Evolutionary conservation across 805 yeast species (phyloP), one percentile per base, ranked within the genome.

Genomic region (Lipomyces sp.): DNA sequence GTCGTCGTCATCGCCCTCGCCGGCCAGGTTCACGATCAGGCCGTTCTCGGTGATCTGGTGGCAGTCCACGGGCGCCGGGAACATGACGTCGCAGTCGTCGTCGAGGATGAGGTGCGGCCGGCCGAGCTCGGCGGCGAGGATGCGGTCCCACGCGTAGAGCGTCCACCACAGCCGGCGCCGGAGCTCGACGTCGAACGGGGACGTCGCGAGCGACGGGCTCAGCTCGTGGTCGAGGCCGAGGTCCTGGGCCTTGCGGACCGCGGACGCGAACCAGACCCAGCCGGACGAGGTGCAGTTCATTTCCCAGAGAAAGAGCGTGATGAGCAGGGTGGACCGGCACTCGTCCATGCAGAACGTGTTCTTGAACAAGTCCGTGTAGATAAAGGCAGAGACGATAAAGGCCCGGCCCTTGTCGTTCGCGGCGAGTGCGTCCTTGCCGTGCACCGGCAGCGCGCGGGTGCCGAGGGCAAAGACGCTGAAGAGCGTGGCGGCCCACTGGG

Each of bases 401-500:
- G 29, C 47, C 28, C 49, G 55, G n/a, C 48, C 57, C 19, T 41
- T 32, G n/a, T 29, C 43, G 13, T 52, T 49, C 7, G 52, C 50
- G n/a, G 19, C 45, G 13, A 45, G 39, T 22, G 57, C 55, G 1
- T 38, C 38, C 16, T 31, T 43, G 19, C 58, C 62, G 31, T 51
- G 53, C 8, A 51, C 45, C 19, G 51, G 47, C 43, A 52, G 53
- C 21, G 49, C 54, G 14, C 62, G 51, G 7, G 49, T 55, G 8
- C 65, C 66, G 33, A 58, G 45, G 31, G 65, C 64, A n/a, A 63
- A 43, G n/a, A 63, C 51, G 5, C 57, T 40, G 28, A 54, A 62
- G 32, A 63, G 55, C 8, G 53, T 24, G 11, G 63, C 40, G 19
- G 47, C 41, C 61, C 62, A 60, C 14, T 53, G 47, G 4, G 51